Evolutionary conservation across 345 rosid genomes (phyloP), one percentile per base, ranked within the genome.

Genomic region (Eucalyptus polyanthemos): DNA sequence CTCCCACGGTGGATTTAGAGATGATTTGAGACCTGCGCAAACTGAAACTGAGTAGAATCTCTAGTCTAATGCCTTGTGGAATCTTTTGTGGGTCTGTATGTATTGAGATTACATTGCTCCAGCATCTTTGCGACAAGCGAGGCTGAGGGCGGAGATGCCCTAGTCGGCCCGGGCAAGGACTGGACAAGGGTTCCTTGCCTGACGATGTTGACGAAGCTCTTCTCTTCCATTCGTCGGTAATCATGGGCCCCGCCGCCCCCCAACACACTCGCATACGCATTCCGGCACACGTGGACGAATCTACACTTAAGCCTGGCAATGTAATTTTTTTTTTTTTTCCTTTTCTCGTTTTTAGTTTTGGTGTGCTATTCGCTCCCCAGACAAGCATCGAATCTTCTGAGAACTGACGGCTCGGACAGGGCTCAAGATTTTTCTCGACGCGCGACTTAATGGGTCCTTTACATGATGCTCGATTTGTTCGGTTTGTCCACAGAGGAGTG

Each of bases 351-450:
- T 29, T 13, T 29, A 62, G 7, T 62, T 16, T 27, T 80, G 53
- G 21, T 80, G 56, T 67, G 58, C 9, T 65, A 49, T 9, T 17
- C 27, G 50, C 11, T 31, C 69, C 89, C 89, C 94, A 96, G 99
- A 45, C 93, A 96, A 91, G 96, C 98, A 87, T 93, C 96, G 14
- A 60, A 51, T 19, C 89, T 89, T 86, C 90, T 95, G 91, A 92
- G 90, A 88, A 89, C 88, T 49, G 91, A 94, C 50, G 95, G 86
- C 72, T 91, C 94, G 58, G 93, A 90, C 60, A 90, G 91, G 88
- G 94, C 96, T 49, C 92, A 89, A 86, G 37, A 65, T 29, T 65
- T 62, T 65, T 29, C 37, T 14, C 9, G 37, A 65, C 31, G 37
- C 31, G 19, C 72, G 72, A 65, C 19, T 29, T 65, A 29, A 7